Conservation (phyloP, 129 eudicot genomes). For the Tagetes erecta region DNA sequence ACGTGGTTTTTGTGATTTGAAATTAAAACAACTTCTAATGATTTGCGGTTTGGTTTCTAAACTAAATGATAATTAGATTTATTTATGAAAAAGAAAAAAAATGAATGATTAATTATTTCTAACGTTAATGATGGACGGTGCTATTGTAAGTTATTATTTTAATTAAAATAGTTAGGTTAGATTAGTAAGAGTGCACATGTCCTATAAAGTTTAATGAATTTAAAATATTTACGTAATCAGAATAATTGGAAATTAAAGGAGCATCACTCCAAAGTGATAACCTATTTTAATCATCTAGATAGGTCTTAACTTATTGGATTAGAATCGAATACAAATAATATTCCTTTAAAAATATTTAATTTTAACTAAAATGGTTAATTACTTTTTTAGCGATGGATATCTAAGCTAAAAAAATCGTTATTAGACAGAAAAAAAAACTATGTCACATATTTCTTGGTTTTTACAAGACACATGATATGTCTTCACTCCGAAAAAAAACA, state of each 20-base stretch:
- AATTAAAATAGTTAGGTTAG: too few species aligned
- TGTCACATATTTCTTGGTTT: too few species aligned
- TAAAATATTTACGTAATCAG: not conserved
- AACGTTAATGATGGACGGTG: too few species aligned
- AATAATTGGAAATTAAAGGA: not conserved
- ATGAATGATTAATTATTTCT: too few species aligned
- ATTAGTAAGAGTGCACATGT: not conserved
- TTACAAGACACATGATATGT: too few species aligned
- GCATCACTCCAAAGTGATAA: not conserved
- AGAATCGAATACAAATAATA: not conserved
- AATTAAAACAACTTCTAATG: not conserved
- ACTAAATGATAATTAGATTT: too few species aligned
- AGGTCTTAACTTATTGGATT: not conserved
- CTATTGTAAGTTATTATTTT: too few species aligned
- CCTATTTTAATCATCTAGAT: not conserved
- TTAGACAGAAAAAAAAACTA: too few species aligned
- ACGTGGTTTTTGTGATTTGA: not conserved
- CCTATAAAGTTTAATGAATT: not conserved
- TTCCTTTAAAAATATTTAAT: not conserved
- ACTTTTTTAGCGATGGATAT: not conserved
- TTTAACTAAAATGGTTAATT: not conserved
- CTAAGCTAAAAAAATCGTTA: not conserved
- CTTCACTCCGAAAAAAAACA: too few species aligned
- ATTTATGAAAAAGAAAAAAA: too few species aligned
- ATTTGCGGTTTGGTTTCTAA: not conserved